Percentiles rank a stretch among this genome's conserved stretches.
These are phyloP conservation scores for Skeletonema potamos DNA, from an alignment of 108 stramenopile genomes.

Conservation along the genomic window DNA sequence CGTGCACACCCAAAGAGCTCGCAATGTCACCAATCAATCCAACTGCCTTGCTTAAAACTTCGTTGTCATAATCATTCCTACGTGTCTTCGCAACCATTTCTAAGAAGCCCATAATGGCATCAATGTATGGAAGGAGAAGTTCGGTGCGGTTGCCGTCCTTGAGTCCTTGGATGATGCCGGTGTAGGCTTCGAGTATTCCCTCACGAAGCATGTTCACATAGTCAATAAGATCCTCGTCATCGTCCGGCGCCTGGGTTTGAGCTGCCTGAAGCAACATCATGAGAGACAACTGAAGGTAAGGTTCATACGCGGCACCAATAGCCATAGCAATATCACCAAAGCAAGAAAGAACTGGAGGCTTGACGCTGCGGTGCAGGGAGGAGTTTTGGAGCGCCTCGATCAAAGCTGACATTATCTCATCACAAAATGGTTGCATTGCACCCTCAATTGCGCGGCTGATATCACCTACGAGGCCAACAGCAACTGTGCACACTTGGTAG, in stretches of 20 bases:
- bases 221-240: slow-evolving; percentile 96
- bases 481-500: slow-evolving; percentile 89
- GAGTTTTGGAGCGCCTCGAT: slow-evolving; percentile 86
- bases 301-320: slow-evolving; percentile 84
- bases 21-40: slow-evolving; percentile 85
- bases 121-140: slow-evolving; percentile 59
- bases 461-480: slow-evolving; percentile 94
- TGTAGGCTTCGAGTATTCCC: slow-evolving; percentile 94
- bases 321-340: slow-evolving; percentile 97
- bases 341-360: slow-evolving; percentile 92
- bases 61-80: slow-evolving; percentile 63
- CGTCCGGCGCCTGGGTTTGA: slow-evolving; percentile 70
- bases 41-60: slow-evolving; percentile 78
- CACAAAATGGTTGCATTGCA: slow-evolving; percentile 85
- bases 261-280: slow-evolving; percentile 94
- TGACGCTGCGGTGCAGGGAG: slow-evolving; percentile 84
- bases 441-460: slow-evolving; percentile 86
- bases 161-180: slow-evolving; percentile 93
- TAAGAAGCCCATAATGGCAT: slow-evolving; percentile 67
- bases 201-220: slow-evolving; percentile 91
- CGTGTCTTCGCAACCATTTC: slow-evolving; percentile 60
- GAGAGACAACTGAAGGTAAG: slow-evolving; percentile 85
- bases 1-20: slow-evolving; percentile 49
- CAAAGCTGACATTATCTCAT: slow-evolving; percentile 90
- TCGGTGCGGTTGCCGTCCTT: slow-evolving; percentile 68